A percentile compares a stretch with the other conserved stretches of the same genome.
Conservation (phyloP, 2,329 filamentous ascomycete genomes). For the Aspergillus sp. region DNA sequence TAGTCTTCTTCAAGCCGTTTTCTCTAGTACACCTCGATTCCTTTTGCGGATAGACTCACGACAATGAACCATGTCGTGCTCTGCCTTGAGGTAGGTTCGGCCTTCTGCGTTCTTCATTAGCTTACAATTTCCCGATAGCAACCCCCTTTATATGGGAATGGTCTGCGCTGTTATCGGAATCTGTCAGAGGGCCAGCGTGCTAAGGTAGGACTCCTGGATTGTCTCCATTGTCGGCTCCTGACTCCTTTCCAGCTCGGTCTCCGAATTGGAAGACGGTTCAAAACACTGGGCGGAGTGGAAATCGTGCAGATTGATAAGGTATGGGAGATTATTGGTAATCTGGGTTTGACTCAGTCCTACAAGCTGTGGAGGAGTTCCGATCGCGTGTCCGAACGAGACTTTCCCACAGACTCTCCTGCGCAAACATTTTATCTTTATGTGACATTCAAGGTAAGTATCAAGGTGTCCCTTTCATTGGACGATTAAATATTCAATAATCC, state of each 20-base stretch:
- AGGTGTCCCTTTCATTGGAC: too few species aligned
- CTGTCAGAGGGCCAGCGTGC: neutral
- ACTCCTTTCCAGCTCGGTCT: slow-evolving; percentile 1
- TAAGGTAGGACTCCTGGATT: neutral
- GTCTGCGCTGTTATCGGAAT: neutral
- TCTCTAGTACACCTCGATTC: neutral
- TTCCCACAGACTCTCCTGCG: too few species aligned
- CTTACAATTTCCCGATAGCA: neutral
- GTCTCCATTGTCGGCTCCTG: neutral
- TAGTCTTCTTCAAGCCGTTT: neutral
- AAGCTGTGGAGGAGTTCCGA: too few species aligned
- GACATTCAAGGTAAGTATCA: too few species aligned
- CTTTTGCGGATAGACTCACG: neutral
- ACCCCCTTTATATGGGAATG: neutral
- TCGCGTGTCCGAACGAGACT: too few species aligned
- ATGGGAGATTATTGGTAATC: neutral
- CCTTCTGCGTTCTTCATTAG: neutral
- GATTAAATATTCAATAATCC: too few species aligned
- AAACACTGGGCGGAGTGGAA: neutral
- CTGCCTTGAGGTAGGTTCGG: neutral
- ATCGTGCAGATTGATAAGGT: neutral
- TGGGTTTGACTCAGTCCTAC: too few species aligned
- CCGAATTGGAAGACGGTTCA: neutral
- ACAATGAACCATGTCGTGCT: neutral
- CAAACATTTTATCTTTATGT: too few species aligned